Base-by-base conservation (phyloP, 306 rosid species). In the Vicia faba region DNA sequence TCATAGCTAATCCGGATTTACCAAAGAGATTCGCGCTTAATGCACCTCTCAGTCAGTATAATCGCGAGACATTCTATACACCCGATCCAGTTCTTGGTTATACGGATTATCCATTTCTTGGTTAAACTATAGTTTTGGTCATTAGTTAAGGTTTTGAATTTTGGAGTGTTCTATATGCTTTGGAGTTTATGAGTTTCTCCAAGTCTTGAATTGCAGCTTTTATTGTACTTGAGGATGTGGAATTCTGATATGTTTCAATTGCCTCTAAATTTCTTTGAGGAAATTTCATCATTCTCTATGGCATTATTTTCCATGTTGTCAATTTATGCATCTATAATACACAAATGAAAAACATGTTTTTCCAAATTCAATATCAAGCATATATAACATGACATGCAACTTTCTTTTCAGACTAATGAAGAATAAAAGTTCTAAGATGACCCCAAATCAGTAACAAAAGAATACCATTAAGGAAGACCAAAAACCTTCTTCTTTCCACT, bases 1-100 rank as follows among this genome's bases (percentile, higher is more conserved):
- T 64, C 28, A 26, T 64, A 45, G 57, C 69, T 15, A 64, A 64
- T 64, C 69, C 69, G 10, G 69, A 64, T 64, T 29, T 64, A 14
- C 69, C 69, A 1, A 64, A 15, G 29, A 9, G 69, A 64, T 64
- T 64, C 4, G 57, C 43, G 4, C 43, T 64, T 5, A 26, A 64
- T 28, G 57, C 69, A 15, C 57, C 69, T 64, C 69, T 64, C 10
- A 64, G 48, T 14, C 46, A 45, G 41, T 64, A 64, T 64, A 45
- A 45, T 3, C 41, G 69, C 7, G 57, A 29, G 11, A 45, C 69
- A 3, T 64, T 64, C 41, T 64, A 64, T 56, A 15, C 13, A 44
- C 44, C 69, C 9, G 69, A 64, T 45, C 69, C 57, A 2, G 43
- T 46, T 64, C 26, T 64, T 28, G 69, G 69, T 14, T 64, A 64